Evolutionary conservation across 1,284 basidiomycete genomes (phyloP).

Genomic region (Moesziomyces parantarcticus): DNA sequence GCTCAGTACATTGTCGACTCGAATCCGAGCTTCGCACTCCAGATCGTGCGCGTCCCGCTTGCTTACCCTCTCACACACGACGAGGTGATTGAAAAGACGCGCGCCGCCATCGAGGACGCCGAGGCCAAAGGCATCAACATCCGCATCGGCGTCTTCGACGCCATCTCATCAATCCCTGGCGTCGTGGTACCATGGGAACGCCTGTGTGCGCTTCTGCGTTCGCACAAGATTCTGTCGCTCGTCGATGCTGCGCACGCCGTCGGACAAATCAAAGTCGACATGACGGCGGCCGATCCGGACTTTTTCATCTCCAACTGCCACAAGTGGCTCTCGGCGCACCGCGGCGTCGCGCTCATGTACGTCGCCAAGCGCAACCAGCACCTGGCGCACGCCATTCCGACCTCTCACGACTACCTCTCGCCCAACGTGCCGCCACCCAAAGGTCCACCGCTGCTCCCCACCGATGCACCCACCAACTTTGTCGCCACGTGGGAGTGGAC

Average conservation of each 20-base stretch:
- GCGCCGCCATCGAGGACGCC: conserved; percentile 19
- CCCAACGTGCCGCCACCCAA: conserved; percentile 9
- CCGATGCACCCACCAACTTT: conserved; percentile 19
- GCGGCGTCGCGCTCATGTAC: conserved; percentile 80
- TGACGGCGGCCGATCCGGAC: conserved; percentile 60
- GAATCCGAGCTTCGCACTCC: conserved; percentile 38
- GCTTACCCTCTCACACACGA: conserved; percentile 60
- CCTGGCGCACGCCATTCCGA: conserved; percentile 81
- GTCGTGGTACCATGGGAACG: conserved; percentile 82
- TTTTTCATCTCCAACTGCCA: conserved; percentile 62
- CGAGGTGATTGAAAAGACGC: conserved; percentile 60
- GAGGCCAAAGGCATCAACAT: conserved; percentile 75
- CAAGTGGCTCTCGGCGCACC: conserved; percentile 74
- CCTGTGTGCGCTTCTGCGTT: conserved; percentile 69
- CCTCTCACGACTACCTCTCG: conserved; percentile 64
- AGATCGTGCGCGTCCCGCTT: conserved; percentile 55
- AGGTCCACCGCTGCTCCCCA: conserved; percentile 20
- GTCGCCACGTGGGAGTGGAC: conserved; percentile 46
- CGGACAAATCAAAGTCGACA: conserved; percentile 70
- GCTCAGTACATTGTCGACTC: conserved; percentile 64
- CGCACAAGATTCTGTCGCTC: conserved; percentile 56
- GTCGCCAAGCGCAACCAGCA: conserved; percentile 82
- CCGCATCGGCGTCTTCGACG: conserved; percentile 82
- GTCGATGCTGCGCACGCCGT: conserved; percentile 87
- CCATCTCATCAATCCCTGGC: conserved; percentile 78